A percentile compares a stretch with the other conserved stretches of the same genome.
Evolutionary conservation across 495 filamentous ascomycete genomes (phyloP).

Genomic region (Margaritispora aquatica): DNA sequence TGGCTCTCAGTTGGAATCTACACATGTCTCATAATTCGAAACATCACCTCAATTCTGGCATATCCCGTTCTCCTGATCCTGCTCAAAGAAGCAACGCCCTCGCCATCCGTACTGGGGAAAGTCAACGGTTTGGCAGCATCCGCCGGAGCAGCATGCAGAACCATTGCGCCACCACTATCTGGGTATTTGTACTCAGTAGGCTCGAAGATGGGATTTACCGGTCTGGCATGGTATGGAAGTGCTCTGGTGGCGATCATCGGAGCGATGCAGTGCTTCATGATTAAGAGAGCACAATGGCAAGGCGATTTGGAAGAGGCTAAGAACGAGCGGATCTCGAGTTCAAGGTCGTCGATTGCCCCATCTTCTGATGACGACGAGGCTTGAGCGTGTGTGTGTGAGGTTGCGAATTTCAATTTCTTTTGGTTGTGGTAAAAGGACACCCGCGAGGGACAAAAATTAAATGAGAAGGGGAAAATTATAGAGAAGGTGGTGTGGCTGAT

Average conservation of each 20-base stretch:
- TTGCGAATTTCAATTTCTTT: neutral
- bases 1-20: slow-evolving; percentile 65
- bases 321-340: neutral
- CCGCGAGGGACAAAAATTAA: neutral
- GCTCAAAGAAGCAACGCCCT: slow-evolving; percentile 75
- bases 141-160: slow-evolving; percentile 78
- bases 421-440: neutral
- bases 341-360: neutral
- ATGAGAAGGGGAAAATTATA: neutral
- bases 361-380: neutral
- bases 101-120: slow-evolving; percentile 69
- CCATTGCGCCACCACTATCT: slow-evolving; percentile 81
- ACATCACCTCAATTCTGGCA: slow-evolving; percentile 73
- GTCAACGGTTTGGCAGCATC: slow-evolving; percentile 89
- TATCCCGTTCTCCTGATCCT: slow-evolving; percentile 84
- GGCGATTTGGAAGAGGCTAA: neutral
- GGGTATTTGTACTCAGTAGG: slow-evolving; percentile 79
- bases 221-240: slow-evolving; percentile 85
- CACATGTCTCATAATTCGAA: slow-evolving; percentile 72
- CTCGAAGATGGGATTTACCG: slow-evolving; percentile 69
- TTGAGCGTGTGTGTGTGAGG: neutral
- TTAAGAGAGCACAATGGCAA: slow-evolving; percentile 9
- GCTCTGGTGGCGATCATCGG: slow-evolving; percentile 68
- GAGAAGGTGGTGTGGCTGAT: too few species aligned
- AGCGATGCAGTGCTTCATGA: slow-evolving; percentile 33